A percentile compares a stretch with the other conserved stretches of the same genome.
These are phyloP conservation scores for Vicia villosa DNA, from an alignment of 306 rosid species.

Conservation along the genomic window DNA sequence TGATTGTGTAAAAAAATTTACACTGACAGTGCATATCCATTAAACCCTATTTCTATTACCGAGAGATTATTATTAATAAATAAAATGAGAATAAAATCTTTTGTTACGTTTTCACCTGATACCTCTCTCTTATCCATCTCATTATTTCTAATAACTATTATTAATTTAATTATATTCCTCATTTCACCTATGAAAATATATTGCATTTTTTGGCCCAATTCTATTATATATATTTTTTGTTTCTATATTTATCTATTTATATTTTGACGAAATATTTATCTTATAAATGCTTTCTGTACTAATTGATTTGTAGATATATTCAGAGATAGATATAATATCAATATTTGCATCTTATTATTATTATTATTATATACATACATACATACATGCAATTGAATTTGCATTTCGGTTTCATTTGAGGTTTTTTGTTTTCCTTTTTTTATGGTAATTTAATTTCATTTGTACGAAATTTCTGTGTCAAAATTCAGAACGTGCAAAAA, in stretches of 20 bases:
- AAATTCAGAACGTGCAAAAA: conserved; percentile 36
- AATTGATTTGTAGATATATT: conserved; percentile 14
- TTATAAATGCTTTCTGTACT: not conserved
- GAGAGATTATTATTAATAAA: conserved; percentile 6
- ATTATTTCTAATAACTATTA: conserved; percentile 38
- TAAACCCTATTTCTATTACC: too few species aligned
- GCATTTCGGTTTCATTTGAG: conserved; percentile 23
- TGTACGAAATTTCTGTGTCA: conserved; percentile 39
- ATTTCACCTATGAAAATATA: conserved; percentile 36
- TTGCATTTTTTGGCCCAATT: conserved; percentile 37
- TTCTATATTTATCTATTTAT: conserved; percentile 26
- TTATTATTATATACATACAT: not conserved
- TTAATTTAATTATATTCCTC: conserved; percentile 26
- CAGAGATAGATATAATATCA: not conserved
- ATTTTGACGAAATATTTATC: not conserved
- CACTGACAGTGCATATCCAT: too few species aligned
- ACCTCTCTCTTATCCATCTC: conserved; percentile 31
- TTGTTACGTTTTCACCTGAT: conserved; percentile 26
- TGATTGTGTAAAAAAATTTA: too few species aligned
- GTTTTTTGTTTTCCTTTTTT: not conserved
- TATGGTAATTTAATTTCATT: conserved; percentile 39
- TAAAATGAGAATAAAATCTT: conserved; percentile 17
- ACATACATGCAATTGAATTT: conserved; percentile 42
- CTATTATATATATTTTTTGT: conserved; percentile 35
- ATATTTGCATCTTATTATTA: not conserved